Base-by-base conservation (phyloP, 257 asterid species). In the Capsicum pubescens region DNA sequence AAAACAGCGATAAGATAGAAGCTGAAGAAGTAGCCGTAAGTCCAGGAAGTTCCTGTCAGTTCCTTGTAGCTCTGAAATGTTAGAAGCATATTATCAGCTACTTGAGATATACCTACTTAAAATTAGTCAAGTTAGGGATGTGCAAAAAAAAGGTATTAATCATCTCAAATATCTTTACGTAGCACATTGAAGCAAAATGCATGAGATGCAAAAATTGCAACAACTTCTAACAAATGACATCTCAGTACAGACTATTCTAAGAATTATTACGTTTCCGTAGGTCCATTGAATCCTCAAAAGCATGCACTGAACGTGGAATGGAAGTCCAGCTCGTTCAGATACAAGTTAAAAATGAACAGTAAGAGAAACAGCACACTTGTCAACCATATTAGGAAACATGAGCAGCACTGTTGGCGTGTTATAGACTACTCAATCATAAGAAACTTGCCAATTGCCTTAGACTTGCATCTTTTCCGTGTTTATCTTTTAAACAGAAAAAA, bases 11-110 rank as follows among this genome's bases (percentile, higher is more conserved):
- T 89, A 66, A 95, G 94, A 89, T 94, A 94, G 96, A 91, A 95
- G 95, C 99, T 95, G 92, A 94, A 83, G 89, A 95, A 95, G 93
- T 94, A 95, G 85, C 68, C 87, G 60, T 90, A 90, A 72, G 89
- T 83, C 99, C 99, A 95, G 56, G 86, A 82, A 36, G 94, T 93
- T 84, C 97, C 97, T 80, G 95, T 90, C 91, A 95, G 90, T 42
- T 84, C 92, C 91, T 82, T 88, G 93, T 95, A 95, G 91, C 99
- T 91, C 98, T 95, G 98, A 54, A 90, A 87, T 87, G 54, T 74
- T 77, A 89, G 60, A 63, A 72, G 50, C 58, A 71, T 66, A 84
- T 85, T 60, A 87, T 59, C 42, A 85, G 84, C 76, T 76, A 48
- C 9, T 76, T 11, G 3, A 74, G 54, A 74, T 46, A 32, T 35